Evolutionary conservation across 805 yeast species (phyloP).

Genomic region (Candida caryicola): DNA sequence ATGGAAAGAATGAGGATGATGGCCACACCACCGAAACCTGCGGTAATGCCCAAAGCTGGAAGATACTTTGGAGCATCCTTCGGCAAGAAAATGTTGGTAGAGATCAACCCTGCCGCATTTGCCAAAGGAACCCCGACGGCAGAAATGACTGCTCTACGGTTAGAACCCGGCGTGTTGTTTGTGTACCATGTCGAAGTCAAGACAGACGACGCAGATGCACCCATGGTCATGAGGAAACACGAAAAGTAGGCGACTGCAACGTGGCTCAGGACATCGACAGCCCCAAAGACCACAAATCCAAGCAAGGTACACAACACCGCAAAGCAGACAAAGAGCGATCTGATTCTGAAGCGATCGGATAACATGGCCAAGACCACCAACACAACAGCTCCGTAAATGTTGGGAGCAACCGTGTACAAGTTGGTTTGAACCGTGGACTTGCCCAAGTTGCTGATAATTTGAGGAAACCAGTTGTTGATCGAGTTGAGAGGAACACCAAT

Average conservation of each 20-base stretch:
- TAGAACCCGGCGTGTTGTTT: constrained; percentile 47
- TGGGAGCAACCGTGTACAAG: constrained; percentile 48
- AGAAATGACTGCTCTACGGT: constrained; percentile 44
- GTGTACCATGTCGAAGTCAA: constrained; percentile 51
- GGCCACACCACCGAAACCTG: constrained; percentile 30
- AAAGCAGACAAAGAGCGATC: constrained; percentile 38
- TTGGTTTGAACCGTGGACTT: constrained; percentile 41
- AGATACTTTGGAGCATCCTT: constrained; percentile 31
- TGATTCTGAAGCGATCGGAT: constrained; percentile 39
- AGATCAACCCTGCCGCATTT: constrained; percentile 31
- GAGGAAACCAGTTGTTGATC: constrained; percentile 51
- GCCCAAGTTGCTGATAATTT: constrained; percentile 37
- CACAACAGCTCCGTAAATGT: constrained; percentile 45
- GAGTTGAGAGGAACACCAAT: constrained; percentile 50
- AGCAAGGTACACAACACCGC: constrained; percentile 40
- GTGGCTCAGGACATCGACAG: constrained; percentile 38
- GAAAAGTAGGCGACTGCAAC: constrained; percentile 43
- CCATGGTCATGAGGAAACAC: constrained; percentile 48
- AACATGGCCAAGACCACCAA: constrained; percentile 36
- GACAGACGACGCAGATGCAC: constrained; percentile 48
- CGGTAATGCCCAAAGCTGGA: constrained; percentile 30
- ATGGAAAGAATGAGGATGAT: constrained; percentile 24
- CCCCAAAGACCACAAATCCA: constrained; percentile 47
- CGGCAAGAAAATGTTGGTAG: constrained; percentile 31
- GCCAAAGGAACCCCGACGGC: constrained; percentile 43